A percentile compares a stretch with the other conserved stretches of the same genome.
phyloP scores from a whole-genome alignment of 306 rosid species.

The Arachis hypogaea region DNA sequence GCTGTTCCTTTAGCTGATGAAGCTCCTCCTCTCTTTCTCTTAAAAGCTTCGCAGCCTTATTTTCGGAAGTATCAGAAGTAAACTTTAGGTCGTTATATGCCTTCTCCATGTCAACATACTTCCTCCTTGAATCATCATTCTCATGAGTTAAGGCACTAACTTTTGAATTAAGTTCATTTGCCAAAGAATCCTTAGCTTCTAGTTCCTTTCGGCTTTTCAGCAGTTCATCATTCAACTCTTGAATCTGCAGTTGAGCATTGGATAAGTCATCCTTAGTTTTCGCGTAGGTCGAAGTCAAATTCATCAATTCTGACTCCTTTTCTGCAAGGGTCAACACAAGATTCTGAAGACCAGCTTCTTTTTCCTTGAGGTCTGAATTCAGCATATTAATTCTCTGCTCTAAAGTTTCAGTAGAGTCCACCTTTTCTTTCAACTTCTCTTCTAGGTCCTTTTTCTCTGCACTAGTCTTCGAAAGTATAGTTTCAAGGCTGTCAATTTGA shows the following conservation, averaged over 20 bases:
- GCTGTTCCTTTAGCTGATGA: constrained; percentile 56
- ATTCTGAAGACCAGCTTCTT: constrained; percentile 52
- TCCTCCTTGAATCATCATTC: constrained; percentile 52
- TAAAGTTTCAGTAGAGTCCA: constrained; percentile 37
- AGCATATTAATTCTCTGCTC: constrained; percentile 56
- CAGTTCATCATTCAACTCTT: constrained; percentile 61
- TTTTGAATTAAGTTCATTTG: constrained; percentile 59
- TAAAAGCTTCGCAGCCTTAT: constrained; percentile 63
- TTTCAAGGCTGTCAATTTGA: constrained; percentile 51
- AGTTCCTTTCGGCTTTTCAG: constrained; percentile 57
- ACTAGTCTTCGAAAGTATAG: constrained; percentile 39
- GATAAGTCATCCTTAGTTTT: constrained; percentile 59
- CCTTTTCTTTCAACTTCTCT: constrained; percentile 39
- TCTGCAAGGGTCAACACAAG: constrained; percentile 68
- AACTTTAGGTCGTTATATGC: constrained; percentile 60
- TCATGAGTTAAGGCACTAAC: constrained; percentile 54
- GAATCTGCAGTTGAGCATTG: constrained; percentile 55
- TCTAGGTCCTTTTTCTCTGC: constrained; percentile 56
- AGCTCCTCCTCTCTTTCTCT: constrained; percentile 68
- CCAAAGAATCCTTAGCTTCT: constrained; percentile 52
- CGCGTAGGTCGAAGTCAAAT: constrained; percentile 52
- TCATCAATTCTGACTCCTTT: constrained; percentile 68
- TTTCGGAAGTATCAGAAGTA: constrained; percentile 53
- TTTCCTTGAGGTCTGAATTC: constrained; percentile 59
- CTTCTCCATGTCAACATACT: constrained; percentile 47